Conservation (phyloP, 2,329 filamentous ascomycete species). For the Cladobotryum mycophilum region DNA sequence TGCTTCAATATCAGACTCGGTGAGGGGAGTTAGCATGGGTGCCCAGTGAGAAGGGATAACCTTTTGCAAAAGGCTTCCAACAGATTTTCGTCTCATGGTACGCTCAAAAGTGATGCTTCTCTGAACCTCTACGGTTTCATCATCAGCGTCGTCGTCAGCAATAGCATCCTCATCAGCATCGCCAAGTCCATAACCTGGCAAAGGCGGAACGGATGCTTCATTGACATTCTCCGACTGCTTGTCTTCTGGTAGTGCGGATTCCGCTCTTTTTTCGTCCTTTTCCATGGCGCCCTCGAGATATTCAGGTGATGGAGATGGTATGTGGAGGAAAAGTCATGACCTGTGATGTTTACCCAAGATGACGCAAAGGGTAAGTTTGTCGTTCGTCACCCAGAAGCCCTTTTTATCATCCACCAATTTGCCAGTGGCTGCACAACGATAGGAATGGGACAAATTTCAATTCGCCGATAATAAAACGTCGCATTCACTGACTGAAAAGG, state of each 20-base stretch:
- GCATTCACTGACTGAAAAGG: too few species aligned
- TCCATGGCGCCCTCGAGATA: neutral
- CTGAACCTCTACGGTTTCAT: constrained; percentile 30
- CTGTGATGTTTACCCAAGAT: too few species aligned
- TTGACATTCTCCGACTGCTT: neutral
- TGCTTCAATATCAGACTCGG: constrained; percentile 56
- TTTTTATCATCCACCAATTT: too few species aligned
- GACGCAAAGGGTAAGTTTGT: too few species aligned
- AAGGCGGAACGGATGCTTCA: neutral
- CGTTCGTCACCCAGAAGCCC: too few species aligned
- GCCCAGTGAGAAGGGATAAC: constrained; percentile 52
- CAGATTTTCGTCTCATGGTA: constrained; percentile 28
- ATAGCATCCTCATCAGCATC: constrained; percentile 21
- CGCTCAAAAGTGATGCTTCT: constrained; percentile 35
- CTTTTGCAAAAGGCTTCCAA: constrained; percentile 32
- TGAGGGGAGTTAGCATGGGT: constrained; percentile 63
- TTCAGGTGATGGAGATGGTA: too few species aligned
- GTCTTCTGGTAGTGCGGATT: neutral
- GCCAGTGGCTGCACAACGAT: too few species aligned
- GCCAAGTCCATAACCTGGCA: neutral
- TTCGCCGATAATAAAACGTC: too few species aligned
- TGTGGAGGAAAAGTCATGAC: too few species aligned
- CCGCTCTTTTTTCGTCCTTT: neutral
- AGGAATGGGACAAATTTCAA: too few species aligned
- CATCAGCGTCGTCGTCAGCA: constrained; percentile 35